Evolutionary conservation across 768 basidiomycete genomes (phyloP).

Genomic region (Naganishia randhawae): DNA sequence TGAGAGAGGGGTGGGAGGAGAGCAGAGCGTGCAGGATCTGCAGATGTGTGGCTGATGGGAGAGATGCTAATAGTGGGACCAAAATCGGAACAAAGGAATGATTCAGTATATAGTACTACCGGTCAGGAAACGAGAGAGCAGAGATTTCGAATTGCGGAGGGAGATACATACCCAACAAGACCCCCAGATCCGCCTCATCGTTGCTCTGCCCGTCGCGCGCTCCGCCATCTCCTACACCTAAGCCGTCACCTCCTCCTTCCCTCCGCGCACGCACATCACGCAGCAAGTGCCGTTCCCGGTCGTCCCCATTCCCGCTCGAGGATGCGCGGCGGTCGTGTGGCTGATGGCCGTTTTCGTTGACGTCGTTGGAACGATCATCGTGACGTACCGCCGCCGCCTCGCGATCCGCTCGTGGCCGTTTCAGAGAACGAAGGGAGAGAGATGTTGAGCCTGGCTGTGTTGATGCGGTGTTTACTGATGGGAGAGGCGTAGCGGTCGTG

Average conservation of each 20-base stretch:
- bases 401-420: neutral
- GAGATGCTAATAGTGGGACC: no score
- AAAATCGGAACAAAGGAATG: no score
- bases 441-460: neutral
- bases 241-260: neutral
- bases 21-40: constrained; percentile 18
- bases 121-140: no score
- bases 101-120: no score
- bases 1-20: neutral
- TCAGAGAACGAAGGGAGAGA: neutral
- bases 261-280: neutral
- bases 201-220: neutral
- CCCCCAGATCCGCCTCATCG: constrained; percentile 9
- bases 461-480: neutral
- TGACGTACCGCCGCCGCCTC: neutral
- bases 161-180: neutral
- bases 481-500: neutral
- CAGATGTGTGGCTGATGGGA: constrained; percentile 11
- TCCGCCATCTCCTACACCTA: neutral
- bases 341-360: neutral
- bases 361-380: neutral
- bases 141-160: neutral
- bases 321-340: no score
- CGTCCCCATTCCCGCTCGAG: no score
- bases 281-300: no score